phyloP scores from a whole-genome alignment of 1,139 yeast genomes.

The Kodamaea suecica region DNA sequence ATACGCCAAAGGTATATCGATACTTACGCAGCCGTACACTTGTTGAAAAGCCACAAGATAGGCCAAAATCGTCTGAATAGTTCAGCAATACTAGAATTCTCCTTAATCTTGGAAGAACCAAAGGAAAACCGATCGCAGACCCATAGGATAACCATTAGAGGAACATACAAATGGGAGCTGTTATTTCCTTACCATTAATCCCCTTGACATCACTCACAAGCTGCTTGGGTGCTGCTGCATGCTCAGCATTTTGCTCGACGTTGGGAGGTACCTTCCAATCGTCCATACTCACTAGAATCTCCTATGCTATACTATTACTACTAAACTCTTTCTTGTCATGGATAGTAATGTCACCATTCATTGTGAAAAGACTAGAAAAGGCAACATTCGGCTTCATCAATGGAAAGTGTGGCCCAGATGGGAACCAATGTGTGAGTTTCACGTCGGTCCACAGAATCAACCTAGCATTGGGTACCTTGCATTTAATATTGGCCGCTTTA shows the following conservation, averaged over 20 bases:
- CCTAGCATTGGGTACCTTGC: conserved; percentile 81
- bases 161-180: conserved; percentile 68
- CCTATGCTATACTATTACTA: conserved; percentile 77
- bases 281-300: conserved; percentile 64
- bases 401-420: conserved; percentile 62
- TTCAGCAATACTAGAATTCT: no score
- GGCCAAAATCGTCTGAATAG: no score
- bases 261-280: conserved; percentile 62
- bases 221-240: conserved; percentile 81
- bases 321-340: conserved; percentile 83
- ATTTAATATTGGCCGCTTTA: conserved; percentile 64
- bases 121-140: no score
- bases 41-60: no score
- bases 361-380: conserved; percentile 69
- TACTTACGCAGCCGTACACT: no score
- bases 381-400: conserved; percentile 70
- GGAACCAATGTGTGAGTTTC: conserved; percentile 87
- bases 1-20: no score
- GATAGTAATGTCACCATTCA: conserved; percentile 84
- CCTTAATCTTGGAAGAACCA: no score
- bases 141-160: no score
- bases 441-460: conserved; percentile 89
- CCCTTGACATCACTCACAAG: conserved; percentile 73
- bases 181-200: conserved; percentile 67
- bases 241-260: conserved; percentile 64